A percentile compares a stretch with the other conserved stretches of the same genome.
phyloP scores from a whole-genome alignment of 257 asterid species.

The Solanum tarijense region DNA sequence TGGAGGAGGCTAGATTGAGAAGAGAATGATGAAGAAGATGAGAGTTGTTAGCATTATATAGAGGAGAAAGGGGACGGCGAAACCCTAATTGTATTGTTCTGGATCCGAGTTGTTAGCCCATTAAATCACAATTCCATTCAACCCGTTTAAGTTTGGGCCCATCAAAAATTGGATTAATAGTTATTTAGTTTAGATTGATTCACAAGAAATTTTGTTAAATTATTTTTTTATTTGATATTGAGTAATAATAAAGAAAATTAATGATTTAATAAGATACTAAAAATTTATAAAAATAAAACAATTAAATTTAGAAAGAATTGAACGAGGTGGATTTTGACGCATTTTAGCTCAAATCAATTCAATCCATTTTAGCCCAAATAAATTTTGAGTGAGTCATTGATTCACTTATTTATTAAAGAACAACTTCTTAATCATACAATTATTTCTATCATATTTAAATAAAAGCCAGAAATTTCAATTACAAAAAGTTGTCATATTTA shows the following conservation, averaged over 20 bases:
- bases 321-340: no score
- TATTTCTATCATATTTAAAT: no score
- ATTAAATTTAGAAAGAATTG: background rate
- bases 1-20: background rate
- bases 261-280: no score
- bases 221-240: no score
- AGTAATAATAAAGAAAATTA: background rate
- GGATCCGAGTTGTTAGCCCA: background rate
- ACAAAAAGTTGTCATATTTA: no score
- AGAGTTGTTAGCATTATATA: background rate
- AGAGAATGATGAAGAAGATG: background rate
- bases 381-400: background rate
- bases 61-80: background rate
- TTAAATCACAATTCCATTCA: background rate
- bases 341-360: no score
- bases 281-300: no score
- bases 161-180: no score
- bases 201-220: no score
- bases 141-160: background rate
- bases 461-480: no score
- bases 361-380: background rate
- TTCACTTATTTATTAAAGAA: background rate
- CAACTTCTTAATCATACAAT: no score
- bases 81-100: background rate
- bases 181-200: no score